These are phyloP conservation scores for Marchantia polymorpha DNA, from an alignment of 225 moss, liverwort and hornwort species.

Conservation along the genomic window DNA sequence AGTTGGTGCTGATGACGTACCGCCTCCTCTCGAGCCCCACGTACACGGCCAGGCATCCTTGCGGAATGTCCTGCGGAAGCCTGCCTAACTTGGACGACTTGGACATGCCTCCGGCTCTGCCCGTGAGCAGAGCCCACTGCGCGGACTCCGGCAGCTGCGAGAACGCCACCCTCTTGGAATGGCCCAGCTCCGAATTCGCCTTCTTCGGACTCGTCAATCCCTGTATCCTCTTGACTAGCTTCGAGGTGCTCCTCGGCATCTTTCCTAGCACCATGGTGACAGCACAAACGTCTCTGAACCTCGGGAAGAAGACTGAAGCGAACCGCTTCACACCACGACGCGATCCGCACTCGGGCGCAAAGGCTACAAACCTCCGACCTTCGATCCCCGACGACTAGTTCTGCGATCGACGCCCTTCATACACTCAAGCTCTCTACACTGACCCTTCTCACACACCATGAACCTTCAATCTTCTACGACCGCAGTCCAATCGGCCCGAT, in stretches of 20 bases:
- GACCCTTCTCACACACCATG: background rate
- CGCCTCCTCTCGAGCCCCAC: slow-evolving; percentile 69
- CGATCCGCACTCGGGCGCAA: background rate
- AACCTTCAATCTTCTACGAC: background rate
- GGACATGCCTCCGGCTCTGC: slow-evolving; percentile 5
- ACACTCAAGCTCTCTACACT: background rate
- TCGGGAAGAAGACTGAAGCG: background rate
- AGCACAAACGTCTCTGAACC: background rate
- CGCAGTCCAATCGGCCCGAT: background rate
- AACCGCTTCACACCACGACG: no score
- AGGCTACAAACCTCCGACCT: background rate
- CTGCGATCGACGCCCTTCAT: background rate
- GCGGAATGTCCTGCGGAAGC: slow-evolving; percentile 59
- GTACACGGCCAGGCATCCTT: slow-evolving; percentile 78
- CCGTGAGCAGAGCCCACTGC: slow-evolving; percentile 24
- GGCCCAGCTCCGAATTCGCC: background rate
- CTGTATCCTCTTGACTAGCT: slow-evolving; percentile 40
- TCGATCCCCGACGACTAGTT: background rate
- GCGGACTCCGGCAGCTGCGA: slow-evolving; percentile 30
- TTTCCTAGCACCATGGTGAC: slow-evolving; percentile 30
- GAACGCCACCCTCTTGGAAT: slow-evolving; percentile 14
- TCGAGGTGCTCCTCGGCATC: slow-evolving; percentile 33
- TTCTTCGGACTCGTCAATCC: slow-evolving; percentile 30
- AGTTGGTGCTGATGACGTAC: slow-evolving; percentile 72
- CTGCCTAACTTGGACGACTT: slow-evolving; percentile 33